phyloP scores from a whole-genome alignment of 179 eudicot genomes.

The Drosera spatulata region DNA sequence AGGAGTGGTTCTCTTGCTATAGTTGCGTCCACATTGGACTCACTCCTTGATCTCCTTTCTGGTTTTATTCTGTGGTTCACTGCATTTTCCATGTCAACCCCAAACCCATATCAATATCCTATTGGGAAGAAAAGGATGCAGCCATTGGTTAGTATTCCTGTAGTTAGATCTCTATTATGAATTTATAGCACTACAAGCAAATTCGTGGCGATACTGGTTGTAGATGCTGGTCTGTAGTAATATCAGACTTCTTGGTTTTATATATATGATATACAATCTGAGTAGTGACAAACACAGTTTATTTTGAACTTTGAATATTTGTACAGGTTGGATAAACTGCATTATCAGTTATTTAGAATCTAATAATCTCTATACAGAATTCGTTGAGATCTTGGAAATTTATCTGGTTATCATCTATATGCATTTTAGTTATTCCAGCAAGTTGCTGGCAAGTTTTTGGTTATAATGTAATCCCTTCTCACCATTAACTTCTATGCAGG shows the following conservation, averaged over 20 bases:
- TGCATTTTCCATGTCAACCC: slow-evolving; percentile 82
- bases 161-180: background rate
- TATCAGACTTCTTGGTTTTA: too few species aligned
- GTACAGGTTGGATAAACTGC: too few species aligned
- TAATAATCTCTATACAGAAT: too few species aligned
- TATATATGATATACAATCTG: too few species aligned
- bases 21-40: slow-evolving; percentile 87
- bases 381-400: too few species aligned
- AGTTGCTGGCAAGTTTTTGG: background rate
- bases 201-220: background rate
- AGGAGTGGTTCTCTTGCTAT: slow-evolving; percentile 86
- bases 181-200: background rate
- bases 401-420: too few species aligned
- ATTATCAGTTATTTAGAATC: too few species aligned
- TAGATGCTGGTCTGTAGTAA: too few species aligned
- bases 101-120: slow-evolving; percentile 80
- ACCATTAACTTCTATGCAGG: background rate
- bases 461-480: background rate
- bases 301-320: too few species aligned
- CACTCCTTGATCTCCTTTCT: slow-evolving; percentile 84
- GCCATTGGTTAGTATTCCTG: slow-evolving; percentile 52
- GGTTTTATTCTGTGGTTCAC: slow-evolving; percentile 94
- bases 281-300: too few species aligned
- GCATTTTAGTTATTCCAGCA: background rate
- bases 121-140: slow-evolving; percentile 95